These are phyloP conservation scores for Pythium rhizo-oryzae DNA, from an alignment of 352 stramenopile genomes.

Conservation along the genomic window DNA sequence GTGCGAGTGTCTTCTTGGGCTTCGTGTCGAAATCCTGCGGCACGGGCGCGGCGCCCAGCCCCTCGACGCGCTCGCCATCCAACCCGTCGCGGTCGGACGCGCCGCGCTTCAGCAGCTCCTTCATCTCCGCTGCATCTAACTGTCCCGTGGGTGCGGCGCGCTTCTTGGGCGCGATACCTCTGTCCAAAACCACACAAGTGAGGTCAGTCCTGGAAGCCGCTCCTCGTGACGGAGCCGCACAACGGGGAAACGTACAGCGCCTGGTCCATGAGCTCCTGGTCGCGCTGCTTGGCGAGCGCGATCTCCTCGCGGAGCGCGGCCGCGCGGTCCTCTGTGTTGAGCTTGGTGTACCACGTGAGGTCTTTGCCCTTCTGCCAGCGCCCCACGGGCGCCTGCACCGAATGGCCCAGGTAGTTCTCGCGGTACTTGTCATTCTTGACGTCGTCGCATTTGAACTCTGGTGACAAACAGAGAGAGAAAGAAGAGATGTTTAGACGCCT, in stretches of 20 bases:
- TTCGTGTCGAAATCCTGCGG: constrained; percentile 43
- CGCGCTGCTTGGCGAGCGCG: constrained; percentile 71
- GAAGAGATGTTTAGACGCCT: no score
- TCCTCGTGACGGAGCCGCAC: not conserved
- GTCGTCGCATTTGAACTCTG: constrained; percentile 95
- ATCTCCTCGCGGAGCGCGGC: constrained; percentile 67
- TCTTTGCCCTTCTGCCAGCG: constrained; percentile 91
- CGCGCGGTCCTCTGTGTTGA: constrained; percentile 53
- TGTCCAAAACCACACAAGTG: constrained; percentile 17
- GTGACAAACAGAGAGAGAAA: no score
- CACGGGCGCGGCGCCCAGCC: constrained; percentile 75
- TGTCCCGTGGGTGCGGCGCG: constrained; percentile 45
- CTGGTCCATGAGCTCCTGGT: constrained; percentile 92
- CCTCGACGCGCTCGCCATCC: constrained; percentile 83
- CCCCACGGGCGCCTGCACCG: constrained; percentile 84
- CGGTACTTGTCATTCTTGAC: constrained; percentile 94
- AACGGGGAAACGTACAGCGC: constrained; percentile 60
- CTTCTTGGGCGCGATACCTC: constrained; percentile 65
- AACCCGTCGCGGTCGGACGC: constrained; percentile 69
- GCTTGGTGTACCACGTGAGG: constrained; percentile 90
- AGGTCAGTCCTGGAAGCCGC: not conserved
- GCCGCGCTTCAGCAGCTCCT: constrained; percentile 83
- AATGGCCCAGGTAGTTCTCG: constrained; percentile 92
- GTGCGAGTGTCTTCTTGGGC: constrained; percentile 67
- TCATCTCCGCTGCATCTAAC: constrained; percentile 82